phyloP scores from a whole-genome alignment of 495 filamentous ascomycete genomes.

The Hypoxylon fuscum region DNA sequence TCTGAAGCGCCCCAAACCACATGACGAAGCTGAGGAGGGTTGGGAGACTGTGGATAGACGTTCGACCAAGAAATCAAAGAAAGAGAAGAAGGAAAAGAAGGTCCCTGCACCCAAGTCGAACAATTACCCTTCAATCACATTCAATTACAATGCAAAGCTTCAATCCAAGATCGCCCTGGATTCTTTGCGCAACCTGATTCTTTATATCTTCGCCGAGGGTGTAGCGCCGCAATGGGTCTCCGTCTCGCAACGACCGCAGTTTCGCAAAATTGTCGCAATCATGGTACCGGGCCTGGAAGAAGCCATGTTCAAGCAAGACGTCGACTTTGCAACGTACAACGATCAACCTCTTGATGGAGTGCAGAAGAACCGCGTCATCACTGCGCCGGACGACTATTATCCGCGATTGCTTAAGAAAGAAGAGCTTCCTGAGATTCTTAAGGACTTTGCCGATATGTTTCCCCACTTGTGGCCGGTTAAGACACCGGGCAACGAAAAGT shows the following conservation, averaged over 20 bases:
- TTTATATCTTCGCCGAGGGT: constrained; percentile 93
- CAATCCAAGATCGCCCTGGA: constrained; percentile 77
- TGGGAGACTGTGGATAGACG: constrained; percentile 58
- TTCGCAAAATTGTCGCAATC: constrained; percentile 86
- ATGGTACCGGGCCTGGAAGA: constrained; percentile 93
- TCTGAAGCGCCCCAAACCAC: constrained; percentile 52
- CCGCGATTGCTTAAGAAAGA: constrained; percentile 70
- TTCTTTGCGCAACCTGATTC: constrained; percentile 79
- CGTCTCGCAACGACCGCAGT: constrained; percentile 74
- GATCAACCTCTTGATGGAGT: constrained; percentile 43
- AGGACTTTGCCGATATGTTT: constrained; percentile 83
- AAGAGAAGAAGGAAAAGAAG: constrained; percentile 71
- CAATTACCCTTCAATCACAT: constrained; percentile 78
- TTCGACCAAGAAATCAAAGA: constrained; percentile 53
- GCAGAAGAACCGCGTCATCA: constrained; percentile 43
- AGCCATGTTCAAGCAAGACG: constrained; percentile 82
- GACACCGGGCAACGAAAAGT: constrained; percentile 83
- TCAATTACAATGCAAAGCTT: constrained; percentile 72
- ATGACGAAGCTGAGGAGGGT: constrained; percentile 53
- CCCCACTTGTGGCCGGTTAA: constrained; percentile 87
- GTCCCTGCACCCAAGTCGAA: constrained; percentile 55
- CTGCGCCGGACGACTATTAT: constrained; percentile 73
- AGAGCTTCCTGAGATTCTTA: constrained; percentile 68
- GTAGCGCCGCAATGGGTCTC: constrained; percentile 86
- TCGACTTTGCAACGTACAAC: constrained; percentile 60